Conservation (phyloP, 1,284 basidiomycete genomes). For the Sporisorium sorghi region DNA sequence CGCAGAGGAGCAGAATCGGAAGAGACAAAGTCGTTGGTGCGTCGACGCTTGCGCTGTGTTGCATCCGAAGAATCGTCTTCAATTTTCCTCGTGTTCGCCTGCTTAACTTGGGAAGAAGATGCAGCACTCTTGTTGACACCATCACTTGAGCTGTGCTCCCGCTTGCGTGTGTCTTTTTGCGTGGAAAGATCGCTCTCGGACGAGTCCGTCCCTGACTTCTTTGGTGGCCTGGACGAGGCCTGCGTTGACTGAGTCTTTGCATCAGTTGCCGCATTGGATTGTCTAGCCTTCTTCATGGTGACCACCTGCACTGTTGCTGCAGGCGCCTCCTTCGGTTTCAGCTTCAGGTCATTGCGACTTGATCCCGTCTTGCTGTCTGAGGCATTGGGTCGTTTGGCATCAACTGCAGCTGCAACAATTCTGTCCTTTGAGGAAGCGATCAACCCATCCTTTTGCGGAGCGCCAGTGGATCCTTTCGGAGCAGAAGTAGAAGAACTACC, state of each 20-base stretch:
- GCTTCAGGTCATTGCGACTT: neutral
- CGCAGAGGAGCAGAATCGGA: constrained; percentile 5
- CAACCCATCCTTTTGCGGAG: neutral
- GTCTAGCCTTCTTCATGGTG: constrained; percentile 29
- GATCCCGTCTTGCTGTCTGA: neutral
- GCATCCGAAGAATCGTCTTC: constrained; percentile 11
- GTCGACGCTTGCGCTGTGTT: constrained; percentile 34
- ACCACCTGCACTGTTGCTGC: constrained; percentile 25
- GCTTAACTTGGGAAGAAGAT: constrained; percentile 11
- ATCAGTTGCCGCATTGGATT: neutral
- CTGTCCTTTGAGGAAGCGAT: neutral
- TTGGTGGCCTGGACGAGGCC: neutral
- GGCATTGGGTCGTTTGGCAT: neutral
- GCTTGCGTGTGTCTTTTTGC: neutral
- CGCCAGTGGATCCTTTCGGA: neutral
- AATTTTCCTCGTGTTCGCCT: constrained; percentile 1
- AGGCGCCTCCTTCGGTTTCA: neutral
- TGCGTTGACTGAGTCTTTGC: neutral
- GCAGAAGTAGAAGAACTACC: neutral
- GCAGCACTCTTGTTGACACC: neutral
- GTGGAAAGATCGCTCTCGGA: neutral
- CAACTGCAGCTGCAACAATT: neutral
- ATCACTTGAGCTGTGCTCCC: constrained; percentile 2
- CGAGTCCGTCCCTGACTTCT: neutral
- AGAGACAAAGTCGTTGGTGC: constrained; percentile 32